Evolutionary conservation across 164 flowering plant species (phyloP).

Genomic region (Brasenia schreberi): DNA sequence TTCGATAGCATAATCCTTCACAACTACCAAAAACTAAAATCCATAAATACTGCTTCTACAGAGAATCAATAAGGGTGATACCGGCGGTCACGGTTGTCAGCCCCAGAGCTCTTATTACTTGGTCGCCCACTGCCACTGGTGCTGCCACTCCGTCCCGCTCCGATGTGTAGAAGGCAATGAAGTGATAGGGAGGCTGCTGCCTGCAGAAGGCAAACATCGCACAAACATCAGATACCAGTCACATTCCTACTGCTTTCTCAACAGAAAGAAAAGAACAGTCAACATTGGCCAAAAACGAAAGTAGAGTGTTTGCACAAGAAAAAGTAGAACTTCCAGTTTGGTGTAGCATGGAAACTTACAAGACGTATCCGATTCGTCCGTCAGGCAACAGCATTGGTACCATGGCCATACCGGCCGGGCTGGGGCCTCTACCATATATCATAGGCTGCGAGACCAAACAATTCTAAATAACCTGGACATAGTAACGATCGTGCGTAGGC

Average conservation of each 20-base stretch:
- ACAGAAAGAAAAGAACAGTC: neutral
- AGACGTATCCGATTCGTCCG: constrained; percentile 79
- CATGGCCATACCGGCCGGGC: constrained; percentile 80
- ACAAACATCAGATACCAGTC: neutral
- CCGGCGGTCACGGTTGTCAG: constrained; percentile 7
- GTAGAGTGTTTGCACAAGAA: neutral
- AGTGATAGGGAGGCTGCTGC: constrained; percentile 8
- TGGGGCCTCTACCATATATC: constrained; percentile 63
- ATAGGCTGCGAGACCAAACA: constrained; percentile 31
- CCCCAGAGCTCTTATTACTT: constrained; percentile 6
- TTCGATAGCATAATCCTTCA: no score
- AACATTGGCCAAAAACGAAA: neutral
- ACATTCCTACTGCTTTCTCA: neutral
- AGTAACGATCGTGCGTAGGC: neutral
- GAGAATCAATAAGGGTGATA: constrained; percentile 10
- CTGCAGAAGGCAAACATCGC: constrained; percentile 1
- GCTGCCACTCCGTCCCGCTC: constrained; percentile 6
- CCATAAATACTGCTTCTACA: neutral
- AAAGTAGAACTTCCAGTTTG: neutral
- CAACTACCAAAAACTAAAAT: no score
- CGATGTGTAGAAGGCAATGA: constrained; percentile 3
- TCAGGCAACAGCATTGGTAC: constrained; percentile 85
- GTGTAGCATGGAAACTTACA: constrained; percentile 32
- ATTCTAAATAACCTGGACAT: neutral
- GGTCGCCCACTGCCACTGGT: constrained; percentile 3